These are phyloP conservation scores for Candida tammaniensis DNA, from an alignment of 805 yeast genomes.

Conservation along the genomic window DNA sequence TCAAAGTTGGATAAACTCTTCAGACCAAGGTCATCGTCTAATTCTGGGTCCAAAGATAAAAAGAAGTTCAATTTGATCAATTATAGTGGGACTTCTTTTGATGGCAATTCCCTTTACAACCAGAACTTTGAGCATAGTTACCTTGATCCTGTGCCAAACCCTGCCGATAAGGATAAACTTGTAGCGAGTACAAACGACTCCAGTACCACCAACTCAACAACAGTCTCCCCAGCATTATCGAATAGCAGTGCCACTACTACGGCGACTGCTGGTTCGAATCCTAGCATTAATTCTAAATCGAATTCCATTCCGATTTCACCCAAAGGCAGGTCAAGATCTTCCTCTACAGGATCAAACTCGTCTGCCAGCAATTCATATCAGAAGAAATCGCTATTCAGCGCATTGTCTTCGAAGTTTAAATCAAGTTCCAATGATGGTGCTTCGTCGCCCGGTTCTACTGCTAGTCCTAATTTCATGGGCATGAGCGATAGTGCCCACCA, in stretches of 20 bases:
- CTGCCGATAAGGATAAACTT: background rate
- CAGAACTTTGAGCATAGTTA: constrained; percentile 10
- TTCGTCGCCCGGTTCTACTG: constrained; percentile 4
- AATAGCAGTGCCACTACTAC: background rate
- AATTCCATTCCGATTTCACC: constrained; percentile 9
- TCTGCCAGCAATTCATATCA: constrained; percentile 5
- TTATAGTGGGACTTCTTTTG: constrained; percentile 14
- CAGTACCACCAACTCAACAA: constrained; percentile 11
- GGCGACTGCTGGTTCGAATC: constrained; percentile 7
- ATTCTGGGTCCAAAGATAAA: constrained; percentile 5
- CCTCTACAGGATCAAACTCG: constrained; percentile 17
- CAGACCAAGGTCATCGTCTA: constrained; percentile 11
- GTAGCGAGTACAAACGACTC: background rate
- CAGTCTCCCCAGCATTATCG: constrained; percentile 8
- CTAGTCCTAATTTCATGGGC: constrained; percentile 5
- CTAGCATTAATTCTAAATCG: constrained; percentile 12
- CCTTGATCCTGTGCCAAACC: constrained; percentile 1
- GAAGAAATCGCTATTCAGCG: constrained; percentile 32
- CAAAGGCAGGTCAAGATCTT: constrained; percentile 11
- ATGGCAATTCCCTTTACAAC: constrained; percentile 9
- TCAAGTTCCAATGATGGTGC: constrained; percentile 11
- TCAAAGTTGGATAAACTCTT: constrained; percentile 13
- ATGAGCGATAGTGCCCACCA: background rate
- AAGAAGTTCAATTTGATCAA: constrained; percentile 11
- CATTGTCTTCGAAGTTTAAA: constrained; percentile 40